Base-by-base conservation (phyloP, 768 basidiomycete species). In the Pleurotus tuoliensis region DNA sequence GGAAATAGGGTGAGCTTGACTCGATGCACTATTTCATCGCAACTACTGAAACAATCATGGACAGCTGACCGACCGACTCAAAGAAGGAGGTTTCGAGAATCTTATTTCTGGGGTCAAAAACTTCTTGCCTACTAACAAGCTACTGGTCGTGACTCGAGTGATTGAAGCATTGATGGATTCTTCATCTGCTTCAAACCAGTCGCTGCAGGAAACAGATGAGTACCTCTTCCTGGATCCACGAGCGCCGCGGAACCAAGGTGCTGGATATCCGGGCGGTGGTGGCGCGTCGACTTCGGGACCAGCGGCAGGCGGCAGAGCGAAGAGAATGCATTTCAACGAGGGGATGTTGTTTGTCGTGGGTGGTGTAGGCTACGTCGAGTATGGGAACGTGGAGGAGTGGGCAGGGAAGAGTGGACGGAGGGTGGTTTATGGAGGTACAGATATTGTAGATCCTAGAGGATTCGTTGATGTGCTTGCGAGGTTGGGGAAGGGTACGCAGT, bases 91-190 rank as follows among this genome's bases (percentile, higher is more conserved):
- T n/a, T 79, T 98, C 30, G 95, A 98, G 69, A 96, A 96, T 68
- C 78, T 99, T 13, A 92, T 99, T 60, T 95, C 94, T 0, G 96
- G 95, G 39, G 97, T 99, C 64, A 97, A 96, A 70, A 98, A 97
- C 73, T 94, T 99, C 78, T 73, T 99, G 15, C 97, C 97, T 0
- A 88, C 92, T 2, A 92, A 94, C 68, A 96, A 99, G 71, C 82
- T 97, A 39, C 81, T 97, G 48, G 88, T 93, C 9, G 85, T 96
- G 46, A 98, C 97, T 0, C 87, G 97, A 9, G 78, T 99, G 30
- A 87, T 91, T 1, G 97, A 98, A 66, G 96, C 97, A 18, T 78
- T 99, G 25, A 98, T 98, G 95, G 97, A 99, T 67, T 95, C 97
- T 0, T 87, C 94, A 0, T 81, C 90, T 1, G 97, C 94, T 2